Conservation (phyloP, 2,329 filamentous ascomycete genomes). For the Dryadomyces sulphureus region DNA sequence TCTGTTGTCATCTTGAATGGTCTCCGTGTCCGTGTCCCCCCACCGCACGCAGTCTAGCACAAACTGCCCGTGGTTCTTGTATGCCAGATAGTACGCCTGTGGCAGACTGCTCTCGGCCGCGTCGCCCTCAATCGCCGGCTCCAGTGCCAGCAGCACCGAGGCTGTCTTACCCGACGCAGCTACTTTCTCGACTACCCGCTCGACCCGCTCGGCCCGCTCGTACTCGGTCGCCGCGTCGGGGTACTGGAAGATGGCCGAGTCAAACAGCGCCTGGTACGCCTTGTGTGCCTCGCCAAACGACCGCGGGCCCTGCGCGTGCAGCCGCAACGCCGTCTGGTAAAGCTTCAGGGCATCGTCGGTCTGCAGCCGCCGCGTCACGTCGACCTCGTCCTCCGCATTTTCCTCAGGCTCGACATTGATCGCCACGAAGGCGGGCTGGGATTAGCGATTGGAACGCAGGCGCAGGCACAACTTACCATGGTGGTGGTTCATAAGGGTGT, state of each 20-base stretch:
- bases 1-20: no score
- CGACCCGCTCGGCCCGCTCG: slow-evolving; percentile 49
- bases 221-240: slow-evolving; percentile 79
- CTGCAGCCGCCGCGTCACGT: slow-evolving; percentile 89
- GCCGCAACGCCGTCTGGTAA: slow-evolving; percentile 80
- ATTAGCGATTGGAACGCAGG: neutral
- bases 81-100: slow-evolving; percentile 81
- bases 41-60: slow-evolving; percentile 62
- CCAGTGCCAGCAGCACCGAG: slow-evolving; percentile 37
- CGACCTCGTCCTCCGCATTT: slow-evolving; percentile 76
- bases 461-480: neutral
- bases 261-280: slow-evolving; percentile 74
- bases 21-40: no score
- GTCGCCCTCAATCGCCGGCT: slow-evolving; percentile 48
- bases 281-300: slow-evolving; percentile 62
- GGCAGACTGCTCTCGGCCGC: slow-evolving; percentile 66
- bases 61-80: slow-evolving; percentile 93
- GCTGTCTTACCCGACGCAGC: slow-evolving; percentile 32
- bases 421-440: slow-evolving; percentile 58
- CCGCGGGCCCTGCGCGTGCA: slow-evolving; percentile 71
- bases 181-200: slow-evolving; percentile 31
- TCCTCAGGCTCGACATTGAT: slow-evolving; percentile 93
- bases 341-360: slow-evolving; percentile 94
- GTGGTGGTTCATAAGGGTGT: neutral
- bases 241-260: slow-evolving; percentile 88